phyloP scores from a whole-genome alignment of 371 early-diverging fungal species.

The Circinella minor region DNA sequence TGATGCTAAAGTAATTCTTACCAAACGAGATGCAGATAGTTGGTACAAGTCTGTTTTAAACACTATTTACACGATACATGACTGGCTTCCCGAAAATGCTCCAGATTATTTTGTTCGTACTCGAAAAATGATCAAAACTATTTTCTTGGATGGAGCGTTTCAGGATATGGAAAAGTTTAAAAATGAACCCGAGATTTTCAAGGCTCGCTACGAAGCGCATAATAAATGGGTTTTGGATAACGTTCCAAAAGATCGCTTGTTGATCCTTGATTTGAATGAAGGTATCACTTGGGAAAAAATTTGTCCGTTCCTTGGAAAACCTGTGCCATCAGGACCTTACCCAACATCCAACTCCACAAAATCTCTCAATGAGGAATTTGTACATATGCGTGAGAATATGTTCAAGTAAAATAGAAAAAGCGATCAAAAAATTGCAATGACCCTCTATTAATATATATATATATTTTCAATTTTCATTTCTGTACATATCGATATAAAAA shows the following conservation, averaged over 20 bases:
- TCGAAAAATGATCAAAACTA: constrained; percentile 7
- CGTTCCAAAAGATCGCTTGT: constrained; percentile 8
- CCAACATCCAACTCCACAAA: neutral
- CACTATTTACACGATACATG: constrained; percentile 24
- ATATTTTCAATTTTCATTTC: too few relatives aligned
- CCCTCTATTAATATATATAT: too few relatives aligned
- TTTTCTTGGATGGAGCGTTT: constrained; percentile 25
- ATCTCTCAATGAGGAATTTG: too few relatives aligned
- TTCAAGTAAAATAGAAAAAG: too few relatives aligned
- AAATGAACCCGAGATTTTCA: constrained; percentile 14
- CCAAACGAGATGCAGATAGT: constrained; percentile 33
- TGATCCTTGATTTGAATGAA: constrained; percentile 7
- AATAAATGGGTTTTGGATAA: constrained; percentile 1
- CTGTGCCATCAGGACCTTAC: constrained; percentile 20
- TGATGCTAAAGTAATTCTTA: constrained; percentile 41
- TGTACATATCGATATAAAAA: too few relatives aligned
- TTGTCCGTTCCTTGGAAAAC: constrained; percentile 22
- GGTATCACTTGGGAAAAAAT: constrained; percentile 29
- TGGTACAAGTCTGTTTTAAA: constrained; percentile 44
- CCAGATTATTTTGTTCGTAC: neutral
- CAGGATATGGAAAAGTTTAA: constrained; percentile 13
- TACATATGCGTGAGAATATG: too few relatives aligned
- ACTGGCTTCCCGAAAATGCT: neutral
- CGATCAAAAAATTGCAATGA: too few relatives aligned
- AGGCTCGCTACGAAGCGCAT: neutral